These are phyloP conservation scores for Xylaria sp. DNA, from an alignment of 2,329 filamentous ascomycete species.

Conservation along the genomic window DNA sequence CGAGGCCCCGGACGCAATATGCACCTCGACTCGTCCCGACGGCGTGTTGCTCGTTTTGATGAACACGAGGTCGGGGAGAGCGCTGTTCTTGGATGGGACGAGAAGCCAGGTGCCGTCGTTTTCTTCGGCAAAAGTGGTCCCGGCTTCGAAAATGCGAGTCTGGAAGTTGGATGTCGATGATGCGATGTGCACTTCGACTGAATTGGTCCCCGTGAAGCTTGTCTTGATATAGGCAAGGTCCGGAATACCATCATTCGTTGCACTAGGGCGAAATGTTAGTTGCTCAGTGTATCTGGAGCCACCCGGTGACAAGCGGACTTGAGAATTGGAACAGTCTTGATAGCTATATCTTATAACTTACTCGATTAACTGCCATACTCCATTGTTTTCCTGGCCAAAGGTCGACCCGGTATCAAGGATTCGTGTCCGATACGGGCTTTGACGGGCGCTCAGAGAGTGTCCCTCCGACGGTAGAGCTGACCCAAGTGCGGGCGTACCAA, in stretches of 20 bases:
- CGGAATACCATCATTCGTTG: constrained; percentile 1
- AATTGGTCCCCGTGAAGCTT: constrained; percentile 4
- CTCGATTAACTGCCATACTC: constrained; percentile 31
- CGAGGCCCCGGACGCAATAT: constrained; percentile 28
- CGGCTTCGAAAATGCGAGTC: constrained; percentile 24
- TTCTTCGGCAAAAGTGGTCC: constrained; percentile 20
- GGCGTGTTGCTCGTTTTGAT: constrained; percentile 32
- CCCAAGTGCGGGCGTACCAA: neutral
- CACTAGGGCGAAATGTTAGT: constrained; percentile 5
- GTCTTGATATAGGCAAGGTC: constrained; percentile 33
- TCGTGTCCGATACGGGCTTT: constrained; percentile 9
- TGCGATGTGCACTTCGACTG: constrained; percentile 30
- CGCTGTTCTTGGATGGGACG: constrained; percentile 14
- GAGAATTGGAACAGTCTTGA: neutral
- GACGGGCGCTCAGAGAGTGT: neutral
- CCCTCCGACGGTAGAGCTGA: neutral
- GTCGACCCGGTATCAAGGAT: constrained; percentile 22
- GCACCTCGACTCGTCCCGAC: constrained; percentile 21
- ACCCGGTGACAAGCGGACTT: neutral
- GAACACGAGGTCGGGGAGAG: constrained; percentile 26
- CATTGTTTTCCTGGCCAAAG: constrained; percentile 22
- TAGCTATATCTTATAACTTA: neutral
- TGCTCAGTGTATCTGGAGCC: neutral
- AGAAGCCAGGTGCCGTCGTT: constrained; percentile 29
- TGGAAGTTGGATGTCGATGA: constrained; percentile 27